Evolutionary conservation across 116 monocot genomes (phyloP), one percentile per base, ranked within the genome.

Genomic region (Trichopus zeylanicus): DNA sequence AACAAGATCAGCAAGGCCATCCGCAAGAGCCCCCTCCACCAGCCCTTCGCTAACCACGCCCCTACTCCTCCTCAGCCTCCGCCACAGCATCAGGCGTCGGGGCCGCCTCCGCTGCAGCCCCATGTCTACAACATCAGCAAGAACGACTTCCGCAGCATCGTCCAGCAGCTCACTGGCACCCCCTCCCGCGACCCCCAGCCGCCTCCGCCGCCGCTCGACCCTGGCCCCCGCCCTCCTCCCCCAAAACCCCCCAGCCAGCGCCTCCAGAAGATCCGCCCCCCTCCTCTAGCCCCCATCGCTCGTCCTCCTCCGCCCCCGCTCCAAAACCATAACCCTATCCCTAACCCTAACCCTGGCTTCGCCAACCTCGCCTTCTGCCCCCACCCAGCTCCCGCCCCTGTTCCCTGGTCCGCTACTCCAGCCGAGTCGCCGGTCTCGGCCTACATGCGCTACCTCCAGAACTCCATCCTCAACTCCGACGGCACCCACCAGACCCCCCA

Each of bases 81-180:
- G 28, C 19, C 7, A 16, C 69, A 22, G 60, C 76, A n/a, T n/a
- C n/a, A n/a, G n/a, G n/a, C 6, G 13, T 72, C 57, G 5, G 58
- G 34, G 18, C 77, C 39, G 38, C 73, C 52, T 19, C 84, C 48
- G 60, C 82, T 71, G n/a, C 86, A 73, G 51, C 82, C 94, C 27
- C 94, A 86, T 71, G 86, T 90, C 9, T 90, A 95, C 74, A 90
- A 90, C 72, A 86, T 90, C 72, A 86, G 72, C 81, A 90, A 89
- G 74, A 95, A 78, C 81, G 90, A 95, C n/a, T 95, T 95, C 80
- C 82, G 94, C 1, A 79, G 68, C 67, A 70, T 95, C 61, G 94
- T 91, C 47, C 94, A 95, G 74, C 82, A 78, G 64, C 90, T 95
- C 69, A 95, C 94, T 20, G 85, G 89, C 1, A 34, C 66, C 54